These are phyloP conservation scores for Macrophomina phaseolina DNA, from an alignment of 2,329 filamentous ascomycete genomes.

Conservation along the genomic window DNA sequence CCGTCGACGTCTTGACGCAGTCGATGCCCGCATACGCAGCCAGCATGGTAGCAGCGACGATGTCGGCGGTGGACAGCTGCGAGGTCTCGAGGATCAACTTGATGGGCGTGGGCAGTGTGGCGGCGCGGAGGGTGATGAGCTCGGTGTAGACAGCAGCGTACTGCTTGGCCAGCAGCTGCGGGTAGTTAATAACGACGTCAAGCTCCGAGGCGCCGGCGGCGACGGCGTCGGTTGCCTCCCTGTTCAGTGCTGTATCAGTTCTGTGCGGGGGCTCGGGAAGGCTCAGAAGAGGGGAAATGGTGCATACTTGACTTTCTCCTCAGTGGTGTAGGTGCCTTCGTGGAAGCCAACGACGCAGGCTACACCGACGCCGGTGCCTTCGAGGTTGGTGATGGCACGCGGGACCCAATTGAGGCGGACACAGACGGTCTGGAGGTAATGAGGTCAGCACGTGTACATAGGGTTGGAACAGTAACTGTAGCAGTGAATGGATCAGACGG, in stretches of 20 bases:
- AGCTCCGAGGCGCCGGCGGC: conserved; percentile 60
- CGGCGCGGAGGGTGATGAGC: conserved; percentile 57
- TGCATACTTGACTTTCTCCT: conserved; percentile 52
- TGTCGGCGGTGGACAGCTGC: conserved; percentile 54
- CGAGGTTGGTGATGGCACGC: conserved; percentile 56
- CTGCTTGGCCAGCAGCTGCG: conserved; percentile 44
- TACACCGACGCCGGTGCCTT: conserved; percentile 55
- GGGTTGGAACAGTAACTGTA: not conserved
- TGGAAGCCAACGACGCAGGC: conserved; percentile 66
- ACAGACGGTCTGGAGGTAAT: conserved; percentile 58
- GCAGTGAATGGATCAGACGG: not conserved
- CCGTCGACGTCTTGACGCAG: conserved; percentile 66
- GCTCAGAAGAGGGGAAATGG: not conserved
- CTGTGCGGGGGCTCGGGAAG: not conserved
- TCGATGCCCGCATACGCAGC: conserved; percentile 60
- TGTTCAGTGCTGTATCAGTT: conserved; percentile 6
- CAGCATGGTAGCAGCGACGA: conserved; percentile 60
- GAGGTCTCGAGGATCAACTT: conserved; percentile 67
- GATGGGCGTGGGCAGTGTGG: conserved; percentile 48
- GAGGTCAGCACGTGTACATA: conserved; percentile 20
- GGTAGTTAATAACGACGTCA: conserved; percentile 65
- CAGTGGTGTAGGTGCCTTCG: conserved; percentile 61
- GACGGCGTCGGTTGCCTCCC: conserved; percentile 57
- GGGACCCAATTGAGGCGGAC: conserved; percentile 61
- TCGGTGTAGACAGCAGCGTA: conserved; percentile 57